phyloP scores from a whole-genome alignment of 192 early-diverging fungal species.

The Coemansia sp. region DNA sequence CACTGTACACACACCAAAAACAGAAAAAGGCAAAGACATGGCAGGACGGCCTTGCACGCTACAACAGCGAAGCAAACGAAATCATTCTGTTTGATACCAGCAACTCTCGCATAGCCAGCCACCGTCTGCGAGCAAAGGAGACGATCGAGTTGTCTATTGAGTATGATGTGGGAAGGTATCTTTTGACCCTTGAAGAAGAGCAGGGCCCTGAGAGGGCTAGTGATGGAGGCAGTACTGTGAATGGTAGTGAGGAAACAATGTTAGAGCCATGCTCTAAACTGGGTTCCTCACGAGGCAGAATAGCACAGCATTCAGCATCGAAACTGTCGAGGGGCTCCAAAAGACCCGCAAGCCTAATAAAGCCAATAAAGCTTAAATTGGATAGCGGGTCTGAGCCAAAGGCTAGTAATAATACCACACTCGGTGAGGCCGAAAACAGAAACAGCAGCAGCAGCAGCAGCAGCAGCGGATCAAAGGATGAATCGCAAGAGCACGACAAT shows the following conservation, averaged over 20 bases:
- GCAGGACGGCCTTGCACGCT: conserved; percentile 49
- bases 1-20: conserved; percentile 54
- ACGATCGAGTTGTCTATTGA: conserved; percentile 31
- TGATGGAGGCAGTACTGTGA: neutral
- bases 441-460: no score
- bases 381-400: neutral
- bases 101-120: conserved; percentile 30
- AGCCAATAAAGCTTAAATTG: conserved; percentile 30
- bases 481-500: neutral
- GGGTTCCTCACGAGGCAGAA: neutral
- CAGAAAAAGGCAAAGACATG: conserved; percentile 55
- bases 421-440: neutral
- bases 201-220: neutral
- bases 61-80: conserved; percentile 30
- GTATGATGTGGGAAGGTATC: conserved; percentile 44
- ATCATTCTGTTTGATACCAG: conserved; percentile 31
- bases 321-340: conserved; percentile 10
- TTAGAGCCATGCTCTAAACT: neutral
- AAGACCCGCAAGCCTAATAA: conserved; percentile 41
- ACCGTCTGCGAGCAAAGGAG: conserved; percentile 36
- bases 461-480: neutral
- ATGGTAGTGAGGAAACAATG: neutral
- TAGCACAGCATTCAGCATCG: neutral
- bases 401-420: neutral
- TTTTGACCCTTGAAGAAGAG: conserved; percentile 45